Evolutionary conservation across 306 rosid species (phyloP).

Genomic region (Dryas octopetala): DNA sequence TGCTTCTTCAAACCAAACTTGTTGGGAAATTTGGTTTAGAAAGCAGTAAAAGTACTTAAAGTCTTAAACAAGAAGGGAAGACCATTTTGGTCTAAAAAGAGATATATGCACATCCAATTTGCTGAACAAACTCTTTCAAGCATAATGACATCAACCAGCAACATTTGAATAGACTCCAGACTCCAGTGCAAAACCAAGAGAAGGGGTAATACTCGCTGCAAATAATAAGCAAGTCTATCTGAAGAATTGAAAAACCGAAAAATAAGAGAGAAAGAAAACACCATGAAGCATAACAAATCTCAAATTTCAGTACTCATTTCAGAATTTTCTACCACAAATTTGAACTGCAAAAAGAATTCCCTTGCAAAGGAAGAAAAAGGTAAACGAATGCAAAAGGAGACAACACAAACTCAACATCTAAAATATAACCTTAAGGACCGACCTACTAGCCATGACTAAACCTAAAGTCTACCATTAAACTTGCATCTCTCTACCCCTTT

Average conservation of each 20-base stretch:
- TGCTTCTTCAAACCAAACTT: slow-evolving; percentile 4
- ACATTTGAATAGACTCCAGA: neutral
- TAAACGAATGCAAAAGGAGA: slow-evolving; percentile 54
- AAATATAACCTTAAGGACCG: slow-evolving; percentile 35
- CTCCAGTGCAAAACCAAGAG: too few relatives aligned
- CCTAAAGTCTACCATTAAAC: slow-evolving; percentile 72
- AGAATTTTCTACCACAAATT: slow-evolving; percentile 67
- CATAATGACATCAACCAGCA: neutral
- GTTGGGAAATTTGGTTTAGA: slow-evolving; percentile 1
- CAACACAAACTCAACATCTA: slow-evolving; percentile 52
- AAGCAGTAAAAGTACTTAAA: slow-evolving; percentile 9
- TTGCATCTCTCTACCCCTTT: slow-evolving; percentile 46
- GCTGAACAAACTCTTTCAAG: too few relatives aligned
- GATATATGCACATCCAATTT: too few relatives aligned
- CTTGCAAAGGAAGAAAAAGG: slow-evolving; percentile 41
- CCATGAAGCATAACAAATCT: slow-evolving; percentile 37
- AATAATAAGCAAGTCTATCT: neutral
- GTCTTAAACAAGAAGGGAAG: too few relatives aligned
- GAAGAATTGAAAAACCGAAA: neutral
- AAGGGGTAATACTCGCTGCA: too few relatives aligned
- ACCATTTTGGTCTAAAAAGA: too few relatives aligned
- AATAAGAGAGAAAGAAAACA: slow-evolving; percentile 14
- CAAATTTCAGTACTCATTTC: slow-evolving; percentile 64
- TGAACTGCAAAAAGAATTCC: slow-evolving; percentile 99
- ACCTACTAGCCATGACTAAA: slow-evolving; percentile 50